phyloP scores from a whole-genome alignment of 352 stramenopile species.

The Globisporangium yorkense region DNA sequence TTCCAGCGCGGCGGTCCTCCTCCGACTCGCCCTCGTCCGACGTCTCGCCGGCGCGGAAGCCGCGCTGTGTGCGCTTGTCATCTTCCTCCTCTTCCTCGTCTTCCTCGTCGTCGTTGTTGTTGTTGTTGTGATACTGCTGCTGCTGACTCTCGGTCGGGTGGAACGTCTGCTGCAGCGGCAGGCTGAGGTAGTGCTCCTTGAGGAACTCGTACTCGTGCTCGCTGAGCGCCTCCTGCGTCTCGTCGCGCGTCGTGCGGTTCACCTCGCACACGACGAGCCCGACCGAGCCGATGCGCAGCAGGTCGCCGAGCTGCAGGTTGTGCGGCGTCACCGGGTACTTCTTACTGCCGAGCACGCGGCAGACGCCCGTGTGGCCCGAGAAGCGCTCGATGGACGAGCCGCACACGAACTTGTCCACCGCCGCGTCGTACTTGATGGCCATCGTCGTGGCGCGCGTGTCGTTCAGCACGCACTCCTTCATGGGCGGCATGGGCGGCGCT shows the following conservation, averaged over 20 bases:
- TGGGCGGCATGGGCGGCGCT: slow-evolving; percentile 17
- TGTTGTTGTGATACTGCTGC: not conserved
- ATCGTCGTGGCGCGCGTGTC: slow-evolving; percentile 75
- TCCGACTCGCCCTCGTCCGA: slow-evolving; percentile 77
- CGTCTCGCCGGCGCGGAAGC: slow-evolving; percentile 38
- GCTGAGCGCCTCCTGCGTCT: slow-evolving; percentile 70
- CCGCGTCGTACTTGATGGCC: slow-evolving; percentile 63
- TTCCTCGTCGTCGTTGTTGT: slow-evolving; percentile 25
- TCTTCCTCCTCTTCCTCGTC: slow-evolving; percentile 23
- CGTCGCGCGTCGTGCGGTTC: slow-evolving; percentile 64
- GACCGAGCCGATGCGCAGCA: slow-evolving; percentile 87
- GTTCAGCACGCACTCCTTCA: slow-evolving; percentile 84
- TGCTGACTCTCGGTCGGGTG: slow-evolving; percentile 38
- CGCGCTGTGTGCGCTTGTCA: slow-evolving; percentile 4
- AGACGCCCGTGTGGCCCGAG: slow-evolving; percentile 89
- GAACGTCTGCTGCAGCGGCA: slow-evolving; percentile 79
- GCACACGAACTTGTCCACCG: slow-evolving; percentile 70
- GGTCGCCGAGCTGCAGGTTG: slow-evolving; percentile 70
- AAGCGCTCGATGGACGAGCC: slow-evolving; percentile 87
- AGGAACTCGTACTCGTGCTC: slow-evolving; percentile 83
- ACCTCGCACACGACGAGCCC: slow-evolving; percentile 90
- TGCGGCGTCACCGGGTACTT: slow-evolving; percentile 78
- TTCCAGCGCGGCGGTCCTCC: slow-evolving; percentile 36
- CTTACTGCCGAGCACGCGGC: slow-evolving; percentile 85
- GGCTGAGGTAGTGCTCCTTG: slow-evolving; percentile 84